phyloP scores from a whole-genome alignment of 495 filamentous ascomycete species.

The Ramalina intermedia region DNA sequence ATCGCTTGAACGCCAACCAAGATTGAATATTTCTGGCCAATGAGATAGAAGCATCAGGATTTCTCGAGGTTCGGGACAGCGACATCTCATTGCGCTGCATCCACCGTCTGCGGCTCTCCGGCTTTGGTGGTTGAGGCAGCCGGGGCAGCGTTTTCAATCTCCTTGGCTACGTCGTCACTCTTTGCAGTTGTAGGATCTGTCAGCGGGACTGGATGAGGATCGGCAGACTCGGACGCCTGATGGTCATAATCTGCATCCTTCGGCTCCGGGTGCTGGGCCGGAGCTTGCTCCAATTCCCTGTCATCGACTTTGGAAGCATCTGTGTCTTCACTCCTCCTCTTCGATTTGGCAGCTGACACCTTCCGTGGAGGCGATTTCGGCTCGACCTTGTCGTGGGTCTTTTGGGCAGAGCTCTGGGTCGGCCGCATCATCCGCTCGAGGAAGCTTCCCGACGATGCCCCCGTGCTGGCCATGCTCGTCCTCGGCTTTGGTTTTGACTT shows the following conservation, averaged over 20 bases:
- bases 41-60: no score
- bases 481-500: constrained; percentile 27
- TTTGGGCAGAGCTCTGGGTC: constrained; percentile 64
- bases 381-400: constrained; percentile 58
- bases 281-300: constrained; percentile 2
- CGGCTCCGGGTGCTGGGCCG: constrained; percentile 4
- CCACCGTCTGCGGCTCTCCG: no score
- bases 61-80: no score
- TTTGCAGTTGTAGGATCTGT: background rate
- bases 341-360: constrained; percentile 4
- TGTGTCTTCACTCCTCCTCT: constrained; percentile 10
- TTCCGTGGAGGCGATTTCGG: constrained; percentile 26
- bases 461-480: constrained; percentile 25
- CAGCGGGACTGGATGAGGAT: constrained; percentile 1
- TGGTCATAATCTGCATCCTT: background rate
- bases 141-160: background rate
- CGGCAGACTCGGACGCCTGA: constrained; percentile 2
- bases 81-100: no score
- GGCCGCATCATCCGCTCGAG: constrained; percentile 88
- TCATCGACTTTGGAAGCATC: constrained; percentile 7
- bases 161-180: background rate
- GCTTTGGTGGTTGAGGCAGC: background rate
- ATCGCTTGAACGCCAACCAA: no score
- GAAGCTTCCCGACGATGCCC: constrained; percentile 56
- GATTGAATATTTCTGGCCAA: no score